Evolutionary conservation across 345 rosid species (phyloP).

Genomic region (Murraya koenigii): DNA sequence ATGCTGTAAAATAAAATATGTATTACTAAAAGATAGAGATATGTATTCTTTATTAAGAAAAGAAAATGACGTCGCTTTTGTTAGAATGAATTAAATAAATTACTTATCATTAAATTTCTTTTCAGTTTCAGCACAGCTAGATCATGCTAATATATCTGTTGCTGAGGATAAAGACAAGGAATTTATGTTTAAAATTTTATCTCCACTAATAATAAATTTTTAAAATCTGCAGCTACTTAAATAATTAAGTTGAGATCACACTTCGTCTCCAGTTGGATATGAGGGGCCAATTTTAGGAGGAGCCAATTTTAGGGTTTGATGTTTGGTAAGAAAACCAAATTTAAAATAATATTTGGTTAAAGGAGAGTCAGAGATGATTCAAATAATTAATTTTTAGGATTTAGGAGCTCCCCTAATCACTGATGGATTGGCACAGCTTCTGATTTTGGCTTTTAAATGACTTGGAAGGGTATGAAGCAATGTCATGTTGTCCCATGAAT

Average conservation of each 20-base stretch:
- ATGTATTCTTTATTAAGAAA: too few species aligned
- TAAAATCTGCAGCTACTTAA: slow-evolving; percentile 7
- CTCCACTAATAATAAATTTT: not conserved
- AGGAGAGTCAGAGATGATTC: not conserved
- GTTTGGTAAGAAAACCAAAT: slow-evolving; percentile 17
- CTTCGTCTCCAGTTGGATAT: slow-evolving; percentile 15
- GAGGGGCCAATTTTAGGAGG: slow-evolving; percentile 23
- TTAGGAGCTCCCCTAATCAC: not conserved
- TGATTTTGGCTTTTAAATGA: not conserved
- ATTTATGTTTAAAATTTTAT: not conserved
- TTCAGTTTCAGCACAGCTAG: not conserved
- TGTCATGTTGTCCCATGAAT: not conserved
- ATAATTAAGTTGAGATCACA: slow-evolving; percentile 12
- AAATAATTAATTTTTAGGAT: not conserved
- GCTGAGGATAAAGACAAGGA: not conserved
- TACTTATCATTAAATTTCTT: not conserved
- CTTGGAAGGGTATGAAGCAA: not conserved
- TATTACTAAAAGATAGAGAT: not conserved
- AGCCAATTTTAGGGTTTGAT: slow-evolving; percentile 1
- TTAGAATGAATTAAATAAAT: not conserved
- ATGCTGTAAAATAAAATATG: not conserved
- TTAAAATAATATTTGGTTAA: not conserved
- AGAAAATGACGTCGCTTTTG: not conserved
- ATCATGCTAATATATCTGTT: not conserved
- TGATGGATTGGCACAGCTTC: not conserved